Evolutionary conservation across 2,329 filamentous ascomycete species (phyloP).

Genomic region (Exophiala bonariae): DNA sequence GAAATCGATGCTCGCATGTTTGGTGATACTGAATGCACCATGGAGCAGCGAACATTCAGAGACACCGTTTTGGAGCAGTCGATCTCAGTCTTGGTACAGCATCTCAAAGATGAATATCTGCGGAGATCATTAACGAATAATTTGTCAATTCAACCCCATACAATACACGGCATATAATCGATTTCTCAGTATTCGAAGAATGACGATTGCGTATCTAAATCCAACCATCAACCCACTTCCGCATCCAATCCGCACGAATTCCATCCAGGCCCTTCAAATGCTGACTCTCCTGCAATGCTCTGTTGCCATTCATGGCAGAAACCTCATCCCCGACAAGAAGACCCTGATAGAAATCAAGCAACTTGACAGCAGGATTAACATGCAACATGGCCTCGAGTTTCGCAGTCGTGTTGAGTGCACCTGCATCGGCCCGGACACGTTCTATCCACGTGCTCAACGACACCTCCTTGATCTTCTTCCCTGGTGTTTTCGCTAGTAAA

Average conservation of each 20-base stretch:
- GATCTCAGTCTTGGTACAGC: too few relatives aligned
- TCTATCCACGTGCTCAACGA: constrained; percentile 48
- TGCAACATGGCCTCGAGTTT: constrained; percentile 43
- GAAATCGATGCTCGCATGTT: too few relatives aligned
- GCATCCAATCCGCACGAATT: constrained; percentile 1
- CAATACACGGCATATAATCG: too few relatives aligned
- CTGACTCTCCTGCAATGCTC: constrained; percentile 1
- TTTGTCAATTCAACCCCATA: too few relatives aligned
- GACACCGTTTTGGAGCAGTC: too few relatives aligned
- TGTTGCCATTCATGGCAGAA: background rate
- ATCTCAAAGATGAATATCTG: too few relatives aligned
- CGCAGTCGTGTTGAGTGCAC: background rate
- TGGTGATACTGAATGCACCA: too few relatives aligned
- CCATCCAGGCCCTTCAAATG: background rate
- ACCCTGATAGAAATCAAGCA: constrained; percentile 51
- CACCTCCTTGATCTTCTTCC: constrained; percentile 36
- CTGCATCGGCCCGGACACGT: background rate
- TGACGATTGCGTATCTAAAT: background rate
- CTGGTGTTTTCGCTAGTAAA: constrained; percentile 40
- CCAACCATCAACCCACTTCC: background rate
- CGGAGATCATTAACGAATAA: too few relatives aligned
- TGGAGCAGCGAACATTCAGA: too few relatives aligned
- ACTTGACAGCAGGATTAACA: constrained; percentile 53
- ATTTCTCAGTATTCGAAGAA: too few relatives aligned
- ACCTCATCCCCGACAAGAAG: constrained; percentile 26